Evolutionary conservation across 2,329 filamentous ascomycete genomes (phyloP).

Genomic region (Nemania bipapillata): DNA sequence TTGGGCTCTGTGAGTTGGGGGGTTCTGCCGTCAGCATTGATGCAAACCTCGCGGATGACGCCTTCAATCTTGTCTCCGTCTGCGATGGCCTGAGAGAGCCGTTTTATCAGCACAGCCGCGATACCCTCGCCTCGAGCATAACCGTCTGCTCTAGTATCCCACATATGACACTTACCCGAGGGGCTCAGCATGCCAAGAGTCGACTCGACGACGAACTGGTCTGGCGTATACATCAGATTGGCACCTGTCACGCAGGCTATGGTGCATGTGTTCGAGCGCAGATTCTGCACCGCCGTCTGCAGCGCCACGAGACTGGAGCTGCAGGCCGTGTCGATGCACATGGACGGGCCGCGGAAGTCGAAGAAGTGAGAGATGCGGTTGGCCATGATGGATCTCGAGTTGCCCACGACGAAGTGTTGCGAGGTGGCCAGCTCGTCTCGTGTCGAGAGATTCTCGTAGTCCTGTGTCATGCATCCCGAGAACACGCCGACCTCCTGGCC

Average conservation of each 20-base stretch:
- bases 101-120: slow-evolving; percentile 63
- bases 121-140: slow-evolving; percentile 69
- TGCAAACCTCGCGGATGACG: slow-evolving; percentile 60
- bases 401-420: slow-evolving; percentile 52
- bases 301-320: slow-evolving; percentile 55
- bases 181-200: slow-evolving; percentile 59
- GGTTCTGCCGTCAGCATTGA: slow-evolving; percentile 64
- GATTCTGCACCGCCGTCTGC: slow-evolving; percentile 54
- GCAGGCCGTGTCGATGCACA: slow-evolving; percentile 57
- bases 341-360: slow-evolving; percentile 54
- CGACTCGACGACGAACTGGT: slow-evolving; percentile 58
- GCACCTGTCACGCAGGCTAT: slow-evolving; percentile 59
- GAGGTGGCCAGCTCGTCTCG: slow-evolving; percentile 48
- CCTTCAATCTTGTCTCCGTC: slow-evolving; percentile 61
- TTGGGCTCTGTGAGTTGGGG: slow-evolving; percentile 67
- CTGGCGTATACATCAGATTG: slow-evolving; percentile 58
- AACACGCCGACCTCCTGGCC: slow-evolving; percentile 50
- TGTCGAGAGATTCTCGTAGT: slow-evolving; percentile 49
- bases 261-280: slow-evolving; percentile 55
- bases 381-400: slow-evolving; percentile 51
- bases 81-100: slow-evolving; percentile 60
- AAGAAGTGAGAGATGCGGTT: slow-evolving; percentile 57
- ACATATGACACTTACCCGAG: slow-evolving; percentile 59
- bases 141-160: slow-evolving; percentile 63
- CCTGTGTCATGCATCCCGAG: slow-evolving; percentile 51